Conservation (phyloP, 345 rosid species). For the Brassica juncea region DNA sequence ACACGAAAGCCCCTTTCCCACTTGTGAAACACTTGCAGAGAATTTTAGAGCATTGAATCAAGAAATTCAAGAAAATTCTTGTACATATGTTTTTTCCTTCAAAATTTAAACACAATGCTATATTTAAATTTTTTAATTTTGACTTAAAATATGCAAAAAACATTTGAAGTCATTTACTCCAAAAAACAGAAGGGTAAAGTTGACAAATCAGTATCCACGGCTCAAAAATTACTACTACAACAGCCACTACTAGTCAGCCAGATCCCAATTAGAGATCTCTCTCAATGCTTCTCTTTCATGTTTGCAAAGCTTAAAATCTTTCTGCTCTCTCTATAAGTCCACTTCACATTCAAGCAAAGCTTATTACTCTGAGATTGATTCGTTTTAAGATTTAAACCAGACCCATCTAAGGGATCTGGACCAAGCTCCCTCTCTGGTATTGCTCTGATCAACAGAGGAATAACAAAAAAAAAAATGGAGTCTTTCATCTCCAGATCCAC, state of each 20-base stretch:
- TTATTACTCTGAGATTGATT: constrained; percentile 9
- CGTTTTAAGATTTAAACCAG: constrained; percentile 10
- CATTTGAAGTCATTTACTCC: background rate
- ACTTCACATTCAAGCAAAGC: constrained; percentile 36
- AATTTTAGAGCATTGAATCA: background rate
- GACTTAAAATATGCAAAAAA: background rate
- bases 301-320: constrained; percentile 22
- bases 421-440: constrained; percentile 31
- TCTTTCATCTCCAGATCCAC: constrained; percentile 41
- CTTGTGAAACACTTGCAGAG: background rate
- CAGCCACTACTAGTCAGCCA: constrained; percentile 40
- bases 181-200: constrained; percentile 20
- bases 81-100: background rate
- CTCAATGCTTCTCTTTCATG: constrained; percentile 13
- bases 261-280: constrained; percentile 28
- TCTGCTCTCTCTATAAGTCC: constrained; percentile 32
- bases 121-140: too few relatives aligned
- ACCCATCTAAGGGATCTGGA: constrained; percentile 39
- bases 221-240: constrained; percentile 12
- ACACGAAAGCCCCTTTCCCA: constrained; percentile 12
- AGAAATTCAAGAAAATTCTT: background rate
- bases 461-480: constrained; percentile 48
- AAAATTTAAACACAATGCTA: background rate
- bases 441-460: constrained; percentile 24
- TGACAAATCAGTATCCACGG: background rate